Conservation (phyloP, 495 filamentous ascomycete species). For the Podospora tetraspora region DNA sequence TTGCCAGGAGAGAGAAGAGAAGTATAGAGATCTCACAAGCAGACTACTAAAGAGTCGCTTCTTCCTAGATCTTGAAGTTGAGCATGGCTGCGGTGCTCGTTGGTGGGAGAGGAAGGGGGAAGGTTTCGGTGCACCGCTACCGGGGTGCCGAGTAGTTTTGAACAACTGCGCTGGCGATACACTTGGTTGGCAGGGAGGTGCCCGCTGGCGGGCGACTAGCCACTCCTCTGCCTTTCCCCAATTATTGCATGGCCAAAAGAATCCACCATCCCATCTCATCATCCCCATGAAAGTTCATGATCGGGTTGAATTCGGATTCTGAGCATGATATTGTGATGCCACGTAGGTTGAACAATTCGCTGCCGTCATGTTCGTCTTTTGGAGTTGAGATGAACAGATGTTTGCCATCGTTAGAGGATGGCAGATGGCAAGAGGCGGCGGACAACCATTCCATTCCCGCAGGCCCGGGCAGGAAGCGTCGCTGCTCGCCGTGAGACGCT, state of each 20-base stretch:
- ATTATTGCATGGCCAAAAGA: neutral
- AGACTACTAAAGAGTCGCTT: slow-evolving; percentile 45
- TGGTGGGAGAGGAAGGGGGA: slow-evolving; percentile 33
- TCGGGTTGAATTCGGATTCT: neutral
- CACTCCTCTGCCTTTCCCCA: slow-evolving; percentile 6
- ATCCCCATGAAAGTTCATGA: neutral
- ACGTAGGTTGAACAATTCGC: neutral
- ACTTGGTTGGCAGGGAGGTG: slow-evolving; percentile 11
- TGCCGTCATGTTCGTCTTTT: neutral
- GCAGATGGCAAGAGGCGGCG: no score
- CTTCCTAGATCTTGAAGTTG: slow-evolving; percentile 44
- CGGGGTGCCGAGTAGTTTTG: slow-evolving; percentile 43
- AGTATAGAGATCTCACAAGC: slow-evolving; percentile 39
- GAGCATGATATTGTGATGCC: neutral
- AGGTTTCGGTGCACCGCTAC: slow-evolving; percentile 29
- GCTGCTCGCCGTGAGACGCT: slow-evolving; percentile 17
- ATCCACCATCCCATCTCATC: neutral
- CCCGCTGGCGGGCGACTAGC: slow-evolving; percentile 11
- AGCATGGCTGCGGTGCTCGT: slow-evolving; percentile 45
- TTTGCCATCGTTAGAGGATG: neutral
- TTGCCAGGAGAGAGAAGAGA: slow-evolving; percentile 17
- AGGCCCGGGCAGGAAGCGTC: slow-evolving; percentile 6
- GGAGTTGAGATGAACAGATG: neutral
- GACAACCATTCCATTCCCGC: neutral
- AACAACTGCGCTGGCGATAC: slow-evolving; percentile 25